Percentiles rank a stretch among this genome's conserved stretches.
These are phyloP conservation scores for Claviceps sp. DNA, from an alignment of 2,329 filamentous ascomycete genomes.

Conservation along the genomic window DNA sequence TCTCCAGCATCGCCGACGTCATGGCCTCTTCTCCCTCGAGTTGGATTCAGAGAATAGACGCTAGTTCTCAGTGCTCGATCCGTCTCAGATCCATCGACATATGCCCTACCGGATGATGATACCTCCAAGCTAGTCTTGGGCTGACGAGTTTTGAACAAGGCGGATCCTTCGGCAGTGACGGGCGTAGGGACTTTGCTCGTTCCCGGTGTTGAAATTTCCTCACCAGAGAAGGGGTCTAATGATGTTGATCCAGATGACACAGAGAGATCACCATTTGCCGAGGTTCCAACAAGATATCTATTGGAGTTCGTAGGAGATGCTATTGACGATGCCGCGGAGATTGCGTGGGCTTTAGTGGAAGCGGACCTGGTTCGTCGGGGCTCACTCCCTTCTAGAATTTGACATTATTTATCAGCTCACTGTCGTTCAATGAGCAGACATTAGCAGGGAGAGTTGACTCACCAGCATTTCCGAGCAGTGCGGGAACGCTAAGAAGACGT, in stretches of 20 bases:
- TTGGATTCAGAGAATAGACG: conserved; percentile 34
- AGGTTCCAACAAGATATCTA: conserved; percentile 7
- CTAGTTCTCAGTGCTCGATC: conserved; percentile 25
- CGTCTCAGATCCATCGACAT: conserved; percentile 9
- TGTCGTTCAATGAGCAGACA: neutral
- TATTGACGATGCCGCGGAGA: conserved; percentile 4
- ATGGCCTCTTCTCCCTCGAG: conserved; percentile 26
- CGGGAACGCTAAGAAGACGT: conserved; percentile 8
- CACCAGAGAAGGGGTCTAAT: conserved; percentile 14
- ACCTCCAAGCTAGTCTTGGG: conserved; percentile 15
- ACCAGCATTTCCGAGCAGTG: neutral
- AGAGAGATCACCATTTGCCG: conserved; percentile 14
- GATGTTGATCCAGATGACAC: conserved; percentile 20
- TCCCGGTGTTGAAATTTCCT: conserved; percentile 22
- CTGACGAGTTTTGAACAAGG: conserved; percentile 1
- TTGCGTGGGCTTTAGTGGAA: conserved; percentile 1
- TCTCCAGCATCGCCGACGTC: conserved; percentile 26
- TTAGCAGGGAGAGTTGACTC: neutral
- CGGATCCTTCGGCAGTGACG: conserved; percentile 10
- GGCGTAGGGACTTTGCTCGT: conserved; percentile 25
- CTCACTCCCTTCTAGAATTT: neutral
- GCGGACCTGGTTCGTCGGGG: conserved; percentile 1
- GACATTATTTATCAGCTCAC: neutral
- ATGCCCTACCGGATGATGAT: conserved; percentile 13
- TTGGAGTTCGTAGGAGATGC: neutral